Base-by-base conservation (phyloP, 1,139 yeast genomes). In the Geotrichum cucujoidarum region DNA sequence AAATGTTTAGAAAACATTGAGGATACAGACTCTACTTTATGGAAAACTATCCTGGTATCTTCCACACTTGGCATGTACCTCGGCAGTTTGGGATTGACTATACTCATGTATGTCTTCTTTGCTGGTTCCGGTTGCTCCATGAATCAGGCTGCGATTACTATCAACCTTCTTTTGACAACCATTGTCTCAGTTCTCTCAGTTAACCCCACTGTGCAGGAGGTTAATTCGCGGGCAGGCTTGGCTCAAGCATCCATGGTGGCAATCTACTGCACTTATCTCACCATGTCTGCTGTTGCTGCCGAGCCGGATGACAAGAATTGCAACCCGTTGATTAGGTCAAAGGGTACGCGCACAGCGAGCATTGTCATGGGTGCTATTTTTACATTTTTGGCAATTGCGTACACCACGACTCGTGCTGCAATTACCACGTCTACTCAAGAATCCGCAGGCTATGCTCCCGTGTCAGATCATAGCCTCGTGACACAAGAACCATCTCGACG, bases 181-280 rank as follows among this genome's bases (percentile, higher is more conserved):
- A 60, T 83, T 1, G 80, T 86, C 1, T 80, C 95, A 0, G 77
- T 71, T 0, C 65, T 89, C 56, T 86, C 96, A 0, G 76, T 94
- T 34, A 80, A 85, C 59, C 95, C 95, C 40, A 76, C 76, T 16
- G 82, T 94, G 32, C 98, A 92, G 67, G 97, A 88, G 62, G 80
- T 78, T 60, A 94, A 94, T 64, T 95, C 97, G 3, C 88, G 85
- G 57, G 95, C 97, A 1, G 99, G 98, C 0, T 73, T 94, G 48
- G 97, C 98, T 1, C 99, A 94, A 69, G 78, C 95, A 10, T 90
- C 96, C 18, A 90, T 94, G 94, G 97, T 94, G 32, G 84, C 94
- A 16, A 76, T 89, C 38, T 94, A 94, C 67, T 88, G 97, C 67
- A 85, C 97, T 0, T 94, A 94, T 63, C 72, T 94, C 56, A 82